These are phyloP conservation scores for Hymenoscyphus occultus DNA, from an alignment of 2,329 filamentous ascomycete genomes.

Conservation along the genomic window DNA sequence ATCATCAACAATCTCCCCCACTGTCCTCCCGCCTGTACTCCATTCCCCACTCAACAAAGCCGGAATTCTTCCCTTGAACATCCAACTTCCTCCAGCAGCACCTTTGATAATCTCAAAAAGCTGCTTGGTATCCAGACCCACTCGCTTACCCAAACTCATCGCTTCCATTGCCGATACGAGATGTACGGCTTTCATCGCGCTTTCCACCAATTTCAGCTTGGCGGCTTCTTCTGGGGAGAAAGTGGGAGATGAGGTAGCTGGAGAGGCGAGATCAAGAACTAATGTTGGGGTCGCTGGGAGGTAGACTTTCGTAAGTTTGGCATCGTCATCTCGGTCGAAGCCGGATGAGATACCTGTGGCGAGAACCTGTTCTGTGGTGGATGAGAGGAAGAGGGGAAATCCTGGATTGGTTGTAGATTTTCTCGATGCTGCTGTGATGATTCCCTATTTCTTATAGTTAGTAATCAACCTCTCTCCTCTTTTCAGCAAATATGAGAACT, in stretches of 20 bases:
- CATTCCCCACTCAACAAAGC: constrained; percentile 39
- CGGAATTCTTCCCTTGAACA: constrained; percentile 40
- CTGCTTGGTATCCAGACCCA: constrained; percentile 50
- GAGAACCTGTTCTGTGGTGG: constrained; percentile 37
- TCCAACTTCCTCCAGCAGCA: constrained; percentile 39
- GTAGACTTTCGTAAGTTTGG: constrained; percentile 26
- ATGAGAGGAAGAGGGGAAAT: constrained; percentile 40
- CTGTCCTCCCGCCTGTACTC: constrained; percentile 34
- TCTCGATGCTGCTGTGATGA: constrained; percentile 11
- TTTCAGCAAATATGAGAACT: constrained; percentile 8
- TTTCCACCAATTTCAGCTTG: constrained; percentile 49
- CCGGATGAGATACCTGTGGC: constrained; percentile 22
- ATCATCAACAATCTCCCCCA: constrained; percentile 40
- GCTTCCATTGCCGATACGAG: constrained; percentile 54
- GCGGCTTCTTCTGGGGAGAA: constrained; percentile 26
- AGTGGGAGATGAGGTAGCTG: constrained; percentile 5
- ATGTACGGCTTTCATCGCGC: constrained; percentile 57
- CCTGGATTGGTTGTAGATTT: constrained; percentile 19
- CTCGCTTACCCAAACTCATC: constrained; percentile 52
- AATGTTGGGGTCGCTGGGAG: constrained; percentile 22
- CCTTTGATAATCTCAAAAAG: constrained; percentile 47
- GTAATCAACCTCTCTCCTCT: neutral
- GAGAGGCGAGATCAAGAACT: constrained; percentile 24
- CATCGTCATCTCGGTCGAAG: constrained; percentile 28
- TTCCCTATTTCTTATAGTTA: constrained; percentile 9